Base-by-base conservation (phyloP, 768 basidiomycete species). In the Holtermanniella nyarrowii region DNA sequence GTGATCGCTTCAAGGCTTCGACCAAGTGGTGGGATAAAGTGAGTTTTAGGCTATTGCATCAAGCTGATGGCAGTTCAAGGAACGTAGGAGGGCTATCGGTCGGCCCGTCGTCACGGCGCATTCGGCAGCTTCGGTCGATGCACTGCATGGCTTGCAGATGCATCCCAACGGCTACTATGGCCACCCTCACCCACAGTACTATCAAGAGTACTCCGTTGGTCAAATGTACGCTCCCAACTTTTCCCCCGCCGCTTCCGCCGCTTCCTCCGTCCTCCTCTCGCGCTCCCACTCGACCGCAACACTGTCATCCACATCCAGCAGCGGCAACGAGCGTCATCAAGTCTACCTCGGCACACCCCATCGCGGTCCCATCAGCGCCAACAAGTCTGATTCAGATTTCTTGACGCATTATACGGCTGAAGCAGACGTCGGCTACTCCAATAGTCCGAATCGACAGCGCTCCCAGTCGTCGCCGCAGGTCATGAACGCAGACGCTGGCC, bases 11-110 rank as follows among this genome's bases (percentile, higher is more conserved):
- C 59, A 70, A 70, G 54, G 69, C 66, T 4, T 70, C 69, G 12
- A 62, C 66, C 1, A 70, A 70, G 44, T 70, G 69, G 69, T 50
- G 65, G 20, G 69, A 70, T 55, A 70, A 70, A 52, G 63, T 64
- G 45, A 52, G 59, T 31, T 11, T 5, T n/a, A 4, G 20, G n/a
- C 1, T 14, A 18, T 37, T 3, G n/a, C 27, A 45, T 26, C 45
- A 24, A 23, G 22, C n/a, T 18, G 58, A 57, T 61, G 48, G 61
- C 55, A 67, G 66, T 70, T 68, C 62, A 70, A 70, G 55, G 69
- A 70, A 22, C 56, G 69, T 16, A 39, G 69, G 48, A 63, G 60
- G 59, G 53, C 55, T 18, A 54, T 58, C 24, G 65, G 65, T 2
- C 60, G 59, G 52, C 53, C 60, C 2, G 46, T 52, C n/a, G 40